A percentile compares a stretch with the other conserved stretches of the same genome.
These are phyloP conservation scores for Fraxinus paxiana DNA, from an alignment of 305 asterid genomes.

Conservation along the genomic window DNA sequence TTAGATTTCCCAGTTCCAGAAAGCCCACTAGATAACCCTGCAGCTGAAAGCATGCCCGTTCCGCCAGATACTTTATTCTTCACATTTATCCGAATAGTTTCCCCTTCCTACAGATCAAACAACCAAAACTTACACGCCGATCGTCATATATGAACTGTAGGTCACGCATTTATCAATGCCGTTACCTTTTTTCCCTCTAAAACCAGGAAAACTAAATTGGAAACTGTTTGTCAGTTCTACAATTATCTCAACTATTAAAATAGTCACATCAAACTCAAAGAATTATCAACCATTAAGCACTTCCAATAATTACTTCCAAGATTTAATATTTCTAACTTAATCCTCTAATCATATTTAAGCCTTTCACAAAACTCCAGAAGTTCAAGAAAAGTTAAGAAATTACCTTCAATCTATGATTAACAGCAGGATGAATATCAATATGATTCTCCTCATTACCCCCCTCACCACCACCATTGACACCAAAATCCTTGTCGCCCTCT, in stretches of 20 bases:
- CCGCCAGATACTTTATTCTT: constrained; percentile 48
- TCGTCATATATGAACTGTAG: background rate
- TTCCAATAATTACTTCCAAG: background rate
- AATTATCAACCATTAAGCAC: background rate
- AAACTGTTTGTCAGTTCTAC: background rate
- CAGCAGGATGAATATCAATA: constrained; percentile 85
- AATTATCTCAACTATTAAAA: background rate
- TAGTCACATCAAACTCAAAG: background rate
- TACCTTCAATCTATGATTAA: constrained; percentile 87
- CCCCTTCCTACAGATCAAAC: constrained; percentile 41
- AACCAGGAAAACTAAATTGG: background rate
- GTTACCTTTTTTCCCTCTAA: background rate
- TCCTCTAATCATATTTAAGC: background rate
- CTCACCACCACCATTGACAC: constrained; percentile 32
- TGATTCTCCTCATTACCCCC: constrained; percentile 50
- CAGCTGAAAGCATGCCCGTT: constrained; percentile 51
- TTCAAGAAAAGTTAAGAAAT: background rate
- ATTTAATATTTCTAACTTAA: background rate
- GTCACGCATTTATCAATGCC: background rate
- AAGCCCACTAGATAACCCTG: constrained; percentile 35
- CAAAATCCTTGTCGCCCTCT: constrained; percentile 62
- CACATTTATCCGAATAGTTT: constrained; percentile 48
- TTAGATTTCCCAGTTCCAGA: constrained; percentile 32
- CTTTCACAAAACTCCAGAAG: background rate
- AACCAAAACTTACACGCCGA: constrained; percentile 2